Base-by-base conservation (phyloP, 2,329 filamentous ascomycete genomes). In the Colletotrichum endophyticum region DNA sequence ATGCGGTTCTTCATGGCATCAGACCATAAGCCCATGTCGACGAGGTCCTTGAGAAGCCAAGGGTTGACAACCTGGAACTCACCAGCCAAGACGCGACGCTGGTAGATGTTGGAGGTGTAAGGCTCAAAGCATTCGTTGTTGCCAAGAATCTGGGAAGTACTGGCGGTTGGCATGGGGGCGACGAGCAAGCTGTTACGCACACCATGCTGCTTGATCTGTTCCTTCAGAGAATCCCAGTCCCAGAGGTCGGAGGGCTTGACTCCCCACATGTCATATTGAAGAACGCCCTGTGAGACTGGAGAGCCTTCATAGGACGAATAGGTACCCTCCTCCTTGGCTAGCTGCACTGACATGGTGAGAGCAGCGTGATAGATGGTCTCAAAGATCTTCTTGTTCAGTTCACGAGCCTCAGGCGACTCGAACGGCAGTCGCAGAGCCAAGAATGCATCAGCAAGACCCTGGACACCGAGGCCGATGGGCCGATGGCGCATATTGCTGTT, bases 1-100 rank as follows among this genome's bases (percentile, higher is more conserved):
- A 99, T 99, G 82, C 97, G 96, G 91, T 99, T 99, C 94, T 99
- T 99, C 97, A 99, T 99, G 89, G 96, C 95, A 87, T 99, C 96
- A 64, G 96, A 98, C 97, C 97, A 99, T 61, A 99, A 91, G 77
- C 97, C 97, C 89, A 98, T 95, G 84, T 99, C 97, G 80, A 99
- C 97, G 34, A 99, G 93, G 82, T 99, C 97, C 91, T 98, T 98
- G 77, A 99, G 92, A 78, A 99, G 88, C 97, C 97, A 99, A 69
- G 97, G 97, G 90, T 99, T 99, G 85, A 99, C 97, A 71, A 99
- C 95, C 88, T 99, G 97, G 93, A 99, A 99, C 86, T 99, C 97
- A 81, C 97, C 97, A 80, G 97, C 97, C 81, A 99, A 91, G 73
- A 99, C 97, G 91, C 97, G 96, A 79, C 97, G 96, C 81, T 96